phyloP scores from a whole-genome alignment of 495 filamentous ascomycete genomes.

The Penicillium psychrofluorescens region DNA sequence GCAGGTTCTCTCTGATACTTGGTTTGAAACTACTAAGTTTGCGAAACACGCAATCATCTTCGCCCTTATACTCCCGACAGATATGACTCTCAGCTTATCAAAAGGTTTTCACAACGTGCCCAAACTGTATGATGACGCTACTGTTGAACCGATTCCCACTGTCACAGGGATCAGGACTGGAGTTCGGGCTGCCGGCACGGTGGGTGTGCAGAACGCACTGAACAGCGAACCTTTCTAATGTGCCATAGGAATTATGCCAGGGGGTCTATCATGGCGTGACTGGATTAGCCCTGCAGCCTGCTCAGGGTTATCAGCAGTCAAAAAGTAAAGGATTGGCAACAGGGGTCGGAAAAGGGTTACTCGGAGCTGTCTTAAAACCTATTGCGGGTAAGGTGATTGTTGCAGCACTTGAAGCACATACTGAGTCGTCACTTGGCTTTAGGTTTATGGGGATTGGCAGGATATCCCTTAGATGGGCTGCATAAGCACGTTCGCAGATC shows the following conservation, averaged over 20 bases:
- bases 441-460: conserved; percentile 57
- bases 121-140: conserved; percentile 65
- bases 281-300: conserved; percentile 64
- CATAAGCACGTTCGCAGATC: conserved; percentile 63
- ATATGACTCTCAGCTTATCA: conserved; percentile 65
- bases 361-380: conserved; percentile 63
- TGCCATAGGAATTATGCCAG: conserved; percentile 51
- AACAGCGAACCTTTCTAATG: conserved; percentile 2
- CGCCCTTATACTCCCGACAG: conserved; percentile 65
- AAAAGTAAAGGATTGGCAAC: conserved; percentile 64
- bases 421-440: conserved; percentile 1
- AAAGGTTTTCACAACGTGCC: conserved; percentile 78
- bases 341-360: conserved; percentile 68
- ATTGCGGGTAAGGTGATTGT: conserved; percentile 44
- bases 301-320: conserved; percentile 59
- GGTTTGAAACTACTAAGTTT: conserved; percentile 11
- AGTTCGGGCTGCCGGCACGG: conserved; percentile 54
- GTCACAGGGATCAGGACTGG: conserved; percentile 64
- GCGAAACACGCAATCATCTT: conserved; percentile 56
- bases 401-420: conserved; percentile 5
- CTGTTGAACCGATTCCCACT: conserved; percentile 55
- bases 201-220: conserved; percentile 5
- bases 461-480: conserved; percentile 68
- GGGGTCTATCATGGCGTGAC: conserved; percentile 66
- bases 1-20: conserved; percentile 17